Base-by-base conservation (phyloP, 164 flowering plant species). In the Stephania japonica region DNA sequence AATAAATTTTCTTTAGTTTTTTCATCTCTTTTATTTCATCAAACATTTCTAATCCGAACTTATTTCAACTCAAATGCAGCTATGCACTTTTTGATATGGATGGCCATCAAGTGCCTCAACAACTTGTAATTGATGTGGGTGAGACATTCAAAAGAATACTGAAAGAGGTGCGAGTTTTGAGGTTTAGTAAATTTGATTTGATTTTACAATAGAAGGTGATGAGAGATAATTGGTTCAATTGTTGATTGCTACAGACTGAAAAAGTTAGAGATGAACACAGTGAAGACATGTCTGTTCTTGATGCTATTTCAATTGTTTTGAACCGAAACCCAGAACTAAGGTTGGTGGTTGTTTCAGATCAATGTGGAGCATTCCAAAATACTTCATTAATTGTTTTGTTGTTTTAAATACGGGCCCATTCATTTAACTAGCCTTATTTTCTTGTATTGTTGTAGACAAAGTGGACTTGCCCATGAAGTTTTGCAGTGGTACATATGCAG, bases 401-500 rank as follows among this genome's bases (percentile, higher is more conserved):
- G 6, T 41, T 65, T 72, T 53, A 19, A 59, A 9, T 53, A 24
- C 43, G 67, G 50, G 14, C 16, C 4, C 68, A 42, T 23, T 66
- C 19, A 67, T 14, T 0, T 53, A 44, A 42, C 43, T 32, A 50
- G 67, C 14, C 13, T 63, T 8, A 14, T 14, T 75, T 49, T 63
- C 61, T 68, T 66, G 69, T 6, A n/a, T 9, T 41, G 71, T 24
- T 70, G 68, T 71, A 93, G 98, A 75, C 94, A 84, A 81, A 85
- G 82, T 76, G 98, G 98, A 71, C 86, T 88, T 70, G 90, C 91
- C 24, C 75, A 88, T 79, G 92, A 91, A 79, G 94, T 93, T 49
- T 69, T 90, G 82, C 92, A 90, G 43, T 93, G 98, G 98, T 93
- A 81, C 79, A 80, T 93, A 67, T 91, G 97, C 79, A 82, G 98